Evolutionary conservation across 495 filamentous ascomycete species (phyloP), one percentile per base, ranked within the genome.

Genomic region (Astrocystis sublimbata): DNA sequence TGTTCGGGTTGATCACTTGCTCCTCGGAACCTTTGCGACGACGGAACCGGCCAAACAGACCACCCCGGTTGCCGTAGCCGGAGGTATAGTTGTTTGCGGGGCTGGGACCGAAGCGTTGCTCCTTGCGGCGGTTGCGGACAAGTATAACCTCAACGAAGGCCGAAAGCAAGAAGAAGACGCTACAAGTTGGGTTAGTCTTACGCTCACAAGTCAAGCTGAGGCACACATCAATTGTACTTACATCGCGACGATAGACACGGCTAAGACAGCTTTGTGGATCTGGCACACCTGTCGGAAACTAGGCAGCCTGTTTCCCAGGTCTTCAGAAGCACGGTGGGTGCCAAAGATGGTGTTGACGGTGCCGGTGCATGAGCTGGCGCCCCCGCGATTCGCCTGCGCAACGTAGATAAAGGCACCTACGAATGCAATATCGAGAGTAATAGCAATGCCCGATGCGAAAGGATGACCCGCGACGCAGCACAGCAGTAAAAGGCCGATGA

Each of bases 61-160:
- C 28, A 28, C 71, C 71, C 10, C 73, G 71, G 36, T 76, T 71
- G 28, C 80, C 80, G 54, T 76, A 85, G 54, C 90, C 91, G 28
- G 82, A 85, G 19, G 89, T 92, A 78, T 93, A 92, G 71, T 84
- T 80, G 80, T 92, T 93, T 53, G 83, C 79, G 7, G 91, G 90
- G 62, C 85, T 83, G 24, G 92, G 90, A 38, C 89, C 91, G 78
- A 87, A 92, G 51, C 88, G 85, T 75, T 88, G 88, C 78, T 94
- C 89, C 68, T 88, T 87, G 69, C 86, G 83, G 76, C 89, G 89
- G 72, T 91, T 79, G 60, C 87, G 87, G 66, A 83, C 82, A 15
- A 91, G 80, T 19, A 81, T 73, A 58, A 88, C 53, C 69, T 91
- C 88, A 63, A 89, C 75, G 49, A 85, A 65, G 65, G 84, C 83